These are phyloP conservation scores for Kuraishia hungarica DNA, from an alignment of 805 yeast species.

Conservation along the genomic window DNA sequence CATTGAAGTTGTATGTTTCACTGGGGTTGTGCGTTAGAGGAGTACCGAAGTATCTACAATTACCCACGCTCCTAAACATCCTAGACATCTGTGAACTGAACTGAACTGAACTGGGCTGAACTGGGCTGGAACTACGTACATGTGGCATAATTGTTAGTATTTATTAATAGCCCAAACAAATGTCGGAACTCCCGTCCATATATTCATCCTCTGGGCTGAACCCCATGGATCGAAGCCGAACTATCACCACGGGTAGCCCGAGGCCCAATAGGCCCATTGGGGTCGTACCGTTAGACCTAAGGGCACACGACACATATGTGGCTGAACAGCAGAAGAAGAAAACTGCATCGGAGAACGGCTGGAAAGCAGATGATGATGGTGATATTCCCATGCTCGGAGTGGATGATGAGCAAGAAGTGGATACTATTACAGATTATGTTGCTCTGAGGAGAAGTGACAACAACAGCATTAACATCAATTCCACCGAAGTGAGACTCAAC, in stretches of 20 bases:
- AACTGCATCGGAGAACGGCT: not conserved
- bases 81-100: no score
- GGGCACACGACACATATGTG: not conserved
- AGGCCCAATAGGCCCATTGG: constrained; percentile 1
- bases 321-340: not conserved
- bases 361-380: constrained; percentile 1
- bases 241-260: not conserved
- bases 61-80: no score
- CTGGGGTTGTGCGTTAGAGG: no score
- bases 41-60: no score
- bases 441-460: constrained; percentile 2
- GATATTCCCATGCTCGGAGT: constrained; percentile 12
- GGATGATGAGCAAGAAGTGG: constrained; percentile 8
- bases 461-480: not conserved
- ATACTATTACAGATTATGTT: constrained; percentile 9
- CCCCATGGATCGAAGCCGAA: not conserved
- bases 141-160: no score
- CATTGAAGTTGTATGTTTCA: no score
- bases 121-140: no score
- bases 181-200: constrained; percentile 3
- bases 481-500: not conserved
- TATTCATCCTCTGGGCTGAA: not conserved
- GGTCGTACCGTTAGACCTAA: not conserved
- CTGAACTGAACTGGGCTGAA: no score
- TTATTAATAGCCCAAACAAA: no score